Conservation (phyloP, 495 filamentous ascomycete species). For the Letharia lupina region DNA sequence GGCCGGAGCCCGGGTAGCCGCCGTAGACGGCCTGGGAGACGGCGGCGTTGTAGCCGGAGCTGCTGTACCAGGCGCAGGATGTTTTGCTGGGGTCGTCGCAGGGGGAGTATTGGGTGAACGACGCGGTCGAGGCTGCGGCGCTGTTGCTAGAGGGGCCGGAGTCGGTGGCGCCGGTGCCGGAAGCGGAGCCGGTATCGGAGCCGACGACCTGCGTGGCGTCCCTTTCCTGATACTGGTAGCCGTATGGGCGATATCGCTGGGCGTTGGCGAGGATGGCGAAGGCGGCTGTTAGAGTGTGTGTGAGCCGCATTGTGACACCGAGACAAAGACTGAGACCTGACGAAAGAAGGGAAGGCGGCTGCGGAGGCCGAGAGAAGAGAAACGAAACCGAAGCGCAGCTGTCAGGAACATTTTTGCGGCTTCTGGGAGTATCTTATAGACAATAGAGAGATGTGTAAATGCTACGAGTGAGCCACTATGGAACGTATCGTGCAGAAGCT, state of each 20-base stretch:
- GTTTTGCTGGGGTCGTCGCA: conserved; percentile 12
- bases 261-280: conserved; percentile 7
- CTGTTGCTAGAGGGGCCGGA: neutral
- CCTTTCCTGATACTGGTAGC: neutral
- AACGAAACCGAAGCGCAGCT: neutral
- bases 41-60: conserved; percentile 27
- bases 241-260: neutral
- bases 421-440: neutral
- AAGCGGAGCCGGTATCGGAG: neutral
- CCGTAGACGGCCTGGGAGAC: conserved; percentile 32
- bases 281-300: neutral
- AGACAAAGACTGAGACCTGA: conserved; percentile 7
- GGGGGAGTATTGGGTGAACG: conserved; percentile 18
- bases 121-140: neutral
- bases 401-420: neutral
- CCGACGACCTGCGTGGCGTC: neutral
- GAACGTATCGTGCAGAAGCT: neutral
- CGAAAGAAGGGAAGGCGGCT: neutral
- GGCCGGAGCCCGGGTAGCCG: conserved; percentile 30
- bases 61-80: conserved; percentile 23
- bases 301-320: conserved; percentile 12
- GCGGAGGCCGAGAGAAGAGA: neutral
- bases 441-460: too few species aligned
- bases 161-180: neutral
- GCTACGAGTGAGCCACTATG: neutral